Evolutionary conservation across 2,329 filamentous ascomycete species (phyloP), one percentile per base, ranked within the genome.

Genomic region (Diplodia corticola): DNA sequence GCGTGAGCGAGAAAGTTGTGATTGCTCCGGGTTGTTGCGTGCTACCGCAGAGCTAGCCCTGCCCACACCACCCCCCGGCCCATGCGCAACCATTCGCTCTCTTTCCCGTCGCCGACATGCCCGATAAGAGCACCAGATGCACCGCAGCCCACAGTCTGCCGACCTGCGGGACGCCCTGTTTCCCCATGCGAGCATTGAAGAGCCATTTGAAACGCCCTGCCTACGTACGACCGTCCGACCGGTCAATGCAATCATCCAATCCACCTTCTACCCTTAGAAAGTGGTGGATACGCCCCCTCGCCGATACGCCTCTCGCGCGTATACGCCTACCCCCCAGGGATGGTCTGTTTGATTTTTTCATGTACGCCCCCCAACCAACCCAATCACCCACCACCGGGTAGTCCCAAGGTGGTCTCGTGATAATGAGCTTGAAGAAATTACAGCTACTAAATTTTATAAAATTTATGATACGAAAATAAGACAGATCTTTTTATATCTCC

Each of bases 1-100:
- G 63, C 40, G 51, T 57, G 53, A 35, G 51, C 26, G 40, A n/a
- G n/a, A 55, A 54, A 55, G 63, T 46, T 64, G 63, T 55, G 49
- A 64, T 64, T 33, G 33, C 54, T 13, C 17, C 10, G 37, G 20
- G 13, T 12, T 20, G 37, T 65, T 57, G 50, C 63, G 63, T 65
- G 63, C 61, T 64, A 15, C 61, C 20, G 20, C 60, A 22, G 37
- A 54, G 51, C 26, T 26, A 12, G 5, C 49, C 61, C 33, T 37
- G 24, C 49, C 40, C 24, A 22, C 37, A 3, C 24, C 49, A 15
- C 49, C 37, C 17, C 17, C 17, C 10, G 40, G 40, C 17, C 40
- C 40, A 17, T 44, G 40, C 40, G 40, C 15, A 12, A 35, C 24
- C 50, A 59, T 59, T 59, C 55, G 55, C 55, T 46, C n/a, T 44